Evolutionary conservation across 768 basidiomycete species (phyloP).

Genomic region (Tulasnella sp.): DNA sequence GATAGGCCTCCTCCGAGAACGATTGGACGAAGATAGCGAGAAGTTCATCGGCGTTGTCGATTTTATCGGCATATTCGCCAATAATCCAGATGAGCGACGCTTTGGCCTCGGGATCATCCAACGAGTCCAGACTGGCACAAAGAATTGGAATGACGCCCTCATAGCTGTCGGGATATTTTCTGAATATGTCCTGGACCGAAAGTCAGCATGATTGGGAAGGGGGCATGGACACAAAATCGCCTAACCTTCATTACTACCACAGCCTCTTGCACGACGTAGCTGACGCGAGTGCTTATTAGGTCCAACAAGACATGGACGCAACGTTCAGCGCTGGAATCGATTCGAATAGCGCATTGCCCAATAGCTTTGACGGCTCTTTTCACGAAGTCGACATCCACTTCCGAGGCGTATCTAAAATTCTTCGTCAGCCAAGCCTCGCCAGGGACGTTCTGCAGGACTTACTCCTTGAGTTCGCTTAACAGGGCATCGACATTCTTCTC

Average conservation of each 20-base stretch:
- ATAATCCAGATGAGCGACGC: slow-evolving; percentile 99
- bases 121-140: slow-evolving; percentile 90
- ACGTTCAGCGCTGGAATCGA: slow-evolving; percentile 85
- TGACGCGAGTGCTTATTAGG: slow-evolving; percentile 86
- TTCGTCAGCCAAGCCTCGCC: neutral
- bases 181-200: slow-evolving; percentile 83
- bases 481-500: slow-evolving; percentile 94
- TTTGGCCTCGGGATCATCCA: slow-evolving; percentile 98
- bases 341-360: slow-evolving; percentile 93
- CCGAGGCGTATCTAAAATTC: slow-evolving; percentile 75
- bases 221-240: slow-evolving; percentile 25
- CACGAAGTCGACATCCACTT: slow-evolving; percentile 98
- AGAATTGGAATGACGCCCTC: slow-evolving; percentile 95
- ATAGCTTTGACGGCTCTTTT: slow-evolving; percentile 92
- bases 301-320: slow-evolving; percentile 94
- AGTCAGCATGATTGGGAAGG: neutral
- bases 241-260: slow-evolving; percentile 98
- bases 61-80: slow-evolving; percentile 95
- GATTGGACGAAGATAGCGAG: slow-evolving; percentile 84
- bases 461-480: slow-evolving; percentile 95
- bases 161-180: slow-evolving; percentile 93
- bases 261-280: slow-evolving; percentile 97
- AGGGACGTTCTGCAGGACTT: slow-evolving; percentile 35
- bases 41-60: slow-evolving; percentile 93
- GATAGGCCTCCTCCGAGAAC: slow-evolving; percentile 90